These are phyloP conservation scores for Sporormia fimetaria DNA, from an alignment of 495 filamentous ascomycete species.

Conservation along the genomic window DNA sequence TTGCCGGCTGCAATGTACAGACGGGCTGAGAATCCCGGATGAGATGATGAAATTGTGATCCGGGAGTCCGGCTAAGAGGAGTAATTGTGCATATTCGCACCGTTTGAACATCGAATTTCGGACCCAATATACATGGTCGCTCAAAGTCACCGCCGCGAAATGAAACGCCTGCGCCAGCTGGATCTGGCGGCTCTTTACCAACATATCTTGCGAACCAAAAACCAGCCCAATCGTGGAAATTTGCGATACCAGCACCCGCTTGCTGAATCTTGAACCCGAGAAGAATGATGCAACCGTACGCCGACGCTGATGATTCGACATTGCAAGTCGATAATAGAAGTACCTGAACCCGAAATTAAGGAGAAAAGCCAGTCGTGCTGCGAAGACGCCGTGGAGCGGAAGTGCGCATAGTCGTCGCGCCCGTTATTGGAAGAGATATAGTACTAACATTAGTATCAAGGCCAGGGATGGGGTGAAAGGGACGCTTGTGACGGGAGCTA, in stretches of 20 bases:
- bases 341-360: too few species aligned
- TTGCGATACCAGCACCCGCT: background rate
- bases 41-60: too few species aligned
- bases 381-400: background rate
- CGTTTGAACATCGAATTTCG: background rate
- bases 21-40: too few species aligned
- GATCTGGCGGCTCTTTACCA: background rate
- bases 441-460: constrained; percentile 21
- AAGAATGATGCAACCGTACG: constrained; percentile 11
- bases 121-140: background rate
- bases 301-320: constrained; percentile 21
- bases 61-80: too few species aligned
- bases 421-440: constrained; percentile 18
- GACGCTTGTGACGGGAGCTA: constrained; percentile 4
- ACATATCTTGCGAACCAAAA: background rate
- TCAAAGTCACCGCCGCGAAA: background rate
- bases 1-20: too few species aligned
- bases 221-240: background rate
- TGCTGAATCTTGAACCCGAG: constrained; percentile 1
- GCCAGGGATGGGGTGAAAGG: constrained; percentile 13
- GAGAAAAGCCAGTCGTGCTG: background rate
- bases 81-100: too few species aligned
- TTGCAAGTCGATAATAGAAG: constrained; percentile 5
- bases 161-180: background rate
- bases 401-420: background rate